These are phyloP conservation scores for Aurifilum marmelostoma DNA, from an alignment of 2,329 filamentous ascomycete genomes.

Conservation along the genomic window DNA sequence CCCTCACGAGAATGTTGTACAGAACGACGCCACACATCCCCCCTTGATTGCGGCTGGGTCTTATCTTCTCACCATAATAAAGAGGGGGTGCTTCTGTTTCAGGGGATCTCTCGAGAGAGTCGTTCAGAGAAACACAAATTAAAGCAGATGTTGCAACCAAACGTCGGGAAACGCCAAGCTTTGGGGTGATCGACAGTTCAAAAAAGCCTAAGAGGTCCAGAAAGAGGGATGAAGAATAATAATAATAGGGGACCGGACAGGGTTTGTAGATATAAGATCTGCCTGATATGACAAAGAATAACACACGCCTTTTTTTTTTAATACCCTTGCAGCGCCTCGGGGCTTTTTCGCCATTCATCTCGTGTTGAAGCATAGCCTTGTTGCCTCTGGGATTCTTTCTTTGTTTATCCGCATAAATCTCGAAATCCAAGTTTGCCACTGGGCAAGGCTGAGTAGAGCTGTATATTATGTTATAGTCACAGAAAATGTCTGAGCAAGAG, in stretches of 20 bases:
- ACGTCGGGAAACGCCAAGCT: conserved; percentile 22
- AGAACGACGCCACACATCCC: too few relatives aligned
- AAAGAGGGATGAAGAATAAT: neutral
- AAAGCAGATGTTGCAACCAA: conserved; percentile 11
- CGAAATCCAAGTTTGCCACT: neutral
- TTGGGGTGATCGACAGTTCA: conserved; percentile 20
- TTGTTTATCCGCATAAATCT: neutral
- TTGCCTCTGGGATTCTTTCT: neutral
- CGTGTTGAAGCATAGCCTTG: neutral
- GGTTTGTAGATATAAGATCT: conserved; percentile 19
- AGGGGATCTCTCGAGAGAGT: neutral
- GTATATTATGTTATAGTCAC: too few relatives aligned
- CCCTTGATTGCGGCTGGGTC: neutral
- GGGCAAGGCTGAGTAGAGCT: neutral
- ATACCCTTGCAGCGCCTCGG: too few relatives aligned
- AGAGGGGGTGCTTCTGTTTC: neutral
- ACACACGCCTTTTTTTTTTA: neutral
- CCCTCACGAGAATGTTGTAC: neutral
- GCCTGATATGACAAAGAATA: neutral
- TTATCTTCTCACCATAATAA: too few relatives aligned
- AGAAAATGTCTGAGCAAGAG: neutral
- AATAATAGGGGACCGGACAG: neutral
- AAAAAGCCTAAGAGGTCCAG: neutral
- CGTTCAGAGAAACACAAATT: conserved; percentile 6
- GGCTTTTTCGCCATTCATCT: neutral